Evolutionary conservation across 176 grass and related monocot genomes (phyloP).

Genomic region (Raddia distichophylla): DNA sequence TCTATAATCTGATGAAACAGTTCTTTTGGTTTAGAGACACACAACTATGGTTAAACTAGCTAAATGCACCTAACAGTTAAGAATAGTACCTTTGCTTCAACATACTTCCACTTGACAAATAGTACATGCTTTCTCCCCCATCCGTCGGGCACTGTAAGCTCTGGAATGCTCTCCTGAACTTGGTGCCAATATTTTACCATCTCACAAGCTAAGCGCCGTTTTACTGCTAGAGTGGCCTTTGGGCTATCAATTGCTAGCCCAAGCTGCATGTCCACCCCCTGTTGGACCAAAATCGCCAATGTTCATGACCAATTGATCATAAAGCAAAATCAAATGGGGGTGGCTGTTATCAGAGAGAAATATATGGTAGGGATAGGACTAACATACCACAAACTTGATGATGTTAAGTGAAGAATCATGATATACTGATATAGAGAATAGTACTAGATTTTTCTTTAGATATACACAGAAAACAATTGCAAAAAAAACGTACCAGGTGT

Average conservation of each 20-base stretch:
- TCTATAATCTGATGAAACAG: neutral
- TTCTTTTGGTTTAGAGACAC: neutral
- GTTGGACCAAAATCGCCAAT: slow-evolving; percentile 13
- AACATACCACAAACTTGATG: neutral
- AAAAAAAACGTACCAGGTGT: neutral
- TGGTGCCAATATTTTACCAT: slow-evolving; percentile 98
- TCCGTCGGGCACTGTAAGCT: slow-evolving; percentile 61
- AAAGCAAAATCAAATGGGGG: neutral
- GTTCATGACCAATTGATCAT: slow-evolving; percentile 4
- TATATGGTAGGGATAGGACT: neutral
- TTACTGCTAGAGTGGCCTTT: slow-evolving; percentile 95
- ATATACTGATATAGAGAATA: neutral
- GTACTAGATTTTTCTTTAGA: slow-evolving; percentile 21
- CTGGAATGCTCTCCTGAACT: slow-evolving; percentile 76
- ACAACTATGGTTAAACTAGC: slow-evolving; percentile 7
- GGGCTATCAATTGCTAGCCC: slow-evolving; percentile 94
- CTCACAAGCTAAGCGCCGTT: slow-evolving; percentile 93
- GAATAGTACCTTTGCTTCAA: slow-evolving; percentile 81
- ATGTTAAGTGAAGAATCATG: neutral
- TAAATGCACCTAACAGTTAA: slow-evolving; percentile 46
- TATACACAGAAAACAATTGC: slow-evolving; percentile 2
- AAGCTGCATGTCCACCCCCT: slow-evolving; percentile 96
- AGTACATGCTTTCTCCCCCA: slow-evolving; percentile 87
- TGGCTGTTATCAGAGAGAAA: neutral
- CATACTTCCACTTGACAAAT: slow-evolving; percentile 94